Evolutionary conservation across 108 stramenopile species (phyloP).

Genomic region (Skeletonema marinoi): DNA sequence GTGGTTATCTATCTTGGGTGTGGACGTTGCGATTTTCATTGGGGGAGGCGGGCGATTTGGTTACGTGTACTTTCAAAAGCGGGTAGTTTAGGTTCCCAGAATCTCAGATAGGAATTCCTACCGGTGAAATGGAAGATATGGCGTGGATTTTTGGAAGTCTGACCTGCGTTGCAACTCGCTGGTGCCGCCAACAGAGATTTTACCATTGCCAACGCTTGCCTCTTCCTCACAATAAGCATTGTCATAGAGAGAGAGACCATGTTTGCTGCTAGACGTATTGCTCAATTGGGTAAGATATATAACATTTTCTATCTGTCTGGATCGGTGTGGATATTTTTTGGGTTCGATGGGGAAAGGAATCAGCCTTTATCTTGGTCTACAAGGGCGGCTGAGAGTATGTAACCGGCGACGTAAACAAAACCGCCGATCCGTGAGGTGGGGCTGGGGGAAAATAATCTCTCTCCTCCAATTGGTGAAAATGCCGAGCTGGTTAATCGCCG

Average conservation of each 20-base stretch:
- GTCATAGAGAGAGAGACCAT: slow-evolving; percentile 48
- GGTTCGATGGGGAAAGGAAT: neutral
- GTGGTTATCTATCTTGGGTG: neutral
- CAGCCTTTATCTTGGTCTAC: neutral
- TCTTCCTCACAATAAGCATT: neutral
- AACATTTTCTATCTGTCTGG: slow-evolving; percentile 1
- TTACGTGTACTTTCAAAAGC: neutral
- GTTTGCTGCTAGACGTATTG: slow-evolving; percentile 81
- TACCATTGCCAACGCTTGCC: neutral
- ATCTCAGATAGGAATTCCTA: neutral
- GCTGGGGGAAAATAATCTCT: neutral
- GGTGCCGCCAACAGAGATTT: neutral
- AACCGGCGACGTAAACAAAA: neutral
- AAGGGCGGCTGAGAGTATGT: neutral
- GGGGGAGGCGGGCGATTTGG: neutral
- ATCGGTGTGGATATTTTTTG: neutral
- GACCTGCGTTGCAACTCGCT: neutral
- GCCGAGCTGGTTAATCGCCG: neutral
- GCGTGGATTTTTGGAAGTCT: neutral
- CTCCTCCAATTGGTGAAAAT: neutral
- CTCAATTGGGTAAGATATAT: slow-evolving; percentile 70
- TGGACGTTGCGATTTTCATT: neutral
- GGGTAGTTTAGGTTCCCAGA: neutral
- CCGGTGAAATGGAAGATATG: neutral
- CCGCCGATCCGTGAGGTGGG: neutral